Percentiles rank a stretch among this genome's conserved stretches.
phyloP scores from a whole-genome alignment of 768 basidiomycete genomes.

The Chalciporus pseudorubinellus region DNA sequence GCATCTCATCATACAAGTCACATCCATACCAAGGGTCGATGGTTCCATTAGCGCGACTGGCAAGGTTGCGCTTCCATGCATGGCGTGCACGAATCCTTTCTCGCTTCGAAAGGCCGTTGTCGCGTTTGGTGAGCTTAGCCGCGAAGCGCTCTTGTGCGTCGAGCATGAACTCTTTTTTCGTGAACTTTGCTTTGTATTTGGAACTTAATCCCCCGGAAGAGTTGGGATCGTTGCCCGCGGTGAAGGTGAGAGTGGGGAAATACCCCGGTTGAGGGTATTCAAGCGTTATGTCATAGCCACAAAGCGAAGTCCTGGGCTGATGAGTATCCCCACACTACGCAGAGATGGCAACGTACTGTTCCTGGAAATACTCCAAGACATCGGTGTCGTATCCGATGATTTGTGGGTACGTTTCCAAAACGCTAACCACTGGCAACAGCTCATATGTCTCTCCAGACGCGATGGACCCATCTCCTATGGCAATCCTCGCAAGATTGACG shows the following conservation, averaged over 20 bases:
- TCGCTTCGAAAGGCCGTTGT: conserved; percentile 20
- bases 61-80: conserved; percentile 47
- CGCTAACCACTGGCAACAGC: conserved; percentile 54
- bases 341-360: conserved; percentile 49
- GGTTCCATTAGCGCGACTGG: conserved; percentile 48
- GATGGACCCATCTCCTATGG: conserved; percentile 68
- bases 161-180: conserved; percentile 19
- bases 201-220: background rate
- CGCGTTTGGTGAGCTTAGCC: conserved; percentile 21
- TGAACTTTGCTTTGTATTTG: conserved; percentile 17
- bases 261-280: conserved; percentile 62
- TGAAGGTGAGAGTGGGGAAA: conserved; percentile 38
- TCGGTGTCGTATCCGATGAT: conserved; percentile 68
- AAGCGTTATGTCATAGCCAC: conserved; percentile 64
- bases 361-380: conserved; percentile 64
- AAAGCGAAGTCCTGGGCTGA: conserved; percentile 49
- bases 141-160: conserved; percentile 24
- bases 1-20: conserved; percentile 57
- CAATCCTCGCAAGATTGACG: conserved; percentile 63
- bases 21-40: conserved; percentile 68
- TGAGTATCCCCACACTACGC: background rate
- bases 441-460: conserved; percentile 49
- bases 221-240: conserved; percentile 13
- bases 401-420: conserved; percentile 73
- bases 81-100: conserved; percentile 24